Conservation (phyloP, 108 stramenopile species). For the Mediolabrus comicus region DNA sequence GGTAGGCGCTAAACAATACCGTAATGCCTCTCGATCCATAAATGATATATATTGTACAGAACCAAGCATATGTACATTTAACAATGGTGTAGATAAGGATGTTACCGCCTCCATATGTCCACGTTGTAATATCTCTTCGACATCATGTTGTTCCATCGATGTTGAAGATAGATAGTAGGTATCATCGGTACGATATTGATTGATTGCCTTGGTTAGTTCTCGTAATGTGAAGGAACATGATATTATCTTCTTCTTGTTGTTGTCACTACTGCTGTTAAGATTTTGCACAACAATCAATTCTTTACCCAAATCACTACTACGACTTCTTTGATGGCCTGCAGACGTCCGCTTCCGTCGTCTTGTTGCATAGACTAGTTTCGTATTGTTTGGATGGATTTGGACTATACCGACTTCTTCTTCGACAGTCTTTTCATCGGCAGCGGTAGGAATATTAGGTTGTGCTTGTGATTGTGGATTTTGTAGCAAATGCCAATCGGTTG, state of each 20-base stretch:
- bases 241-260: background rate
- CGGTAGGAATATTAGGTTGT: too few relatives aligned
- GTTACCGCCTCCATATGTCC: background rate
- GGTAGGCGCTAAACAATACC: background rate
- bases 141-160: background rate
- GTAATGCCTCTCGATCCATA: slow-evolving; percentile 28
- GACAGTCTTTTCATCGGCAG: background rate
- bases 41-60: slow-evolving; percentile 35
- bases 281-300: slow-evolving; percentile 32
- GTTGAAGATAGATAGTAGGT: background rate
- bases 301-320: slow-evolving; percentile 14
- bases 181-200: slow-evolving; percentile 13
- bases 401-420: slow-evolving; percentile 28
- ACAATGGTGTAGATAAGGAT: background rate
- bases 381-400: slow-evolving; percentile 25
- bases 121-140: slow-evolving; percentile 5
- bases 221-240: slow-evolving; percentile 18
- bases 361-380: slow-evolving; percentile 33
- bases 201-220: slow-evolving; percentile 9
- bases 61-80: slow-evolving; percentile 12
- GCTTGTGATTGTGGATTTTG: background rate
- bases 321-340: too few relatives aligned
- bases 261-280: slow-evolving; percentile 1
- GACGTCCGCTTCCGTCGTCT: slow-evolving; percentile 22
- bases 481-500: background rate